Evolutionary conservation across 495 filamentous ascomycete genomes (phyloP).

Genomic region (Darksidea phi): DNA sequence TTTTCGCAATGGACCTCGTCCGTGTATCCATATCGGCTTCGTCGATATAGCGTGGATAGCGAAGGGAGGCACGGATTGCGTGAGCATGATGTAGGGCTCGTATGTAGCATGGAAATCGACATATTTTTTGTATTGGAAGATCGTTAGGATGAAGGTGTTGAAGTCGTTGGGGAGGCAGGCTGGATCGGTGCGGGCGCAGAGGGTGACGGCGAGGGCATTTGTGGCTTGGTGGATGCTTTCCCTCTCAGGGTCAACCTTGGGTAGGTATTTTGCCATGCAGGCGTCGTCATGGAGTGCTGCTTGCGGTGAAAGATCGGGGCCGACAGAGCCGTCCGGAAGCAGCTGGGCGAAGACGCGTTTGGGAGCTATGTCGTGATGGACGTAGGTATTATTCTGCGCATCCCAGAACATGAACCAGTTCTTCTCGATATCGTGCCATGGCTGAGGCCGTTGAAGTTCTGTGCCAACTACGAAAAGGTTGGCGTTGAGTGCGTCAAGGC

Average conservation of each 20-base stretch:
- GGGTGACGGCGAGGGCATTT: slow-evolving; percentile 54
- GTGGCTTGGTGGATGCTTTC: slow-evolving; percentile 58
- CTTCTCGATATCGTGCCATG: slow-evolving; percentile 50
- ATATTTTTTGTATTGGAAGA: slow-evolving; percentile 55
- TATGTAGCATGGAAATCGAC: slow-evolving; percentile 50
- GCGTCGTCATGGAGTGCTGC: slow-evolving; percentile 39
- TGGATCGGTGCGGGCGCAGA: slow-evolving; percentile 51
- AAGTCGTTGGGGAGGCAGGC: slow-evolving; percentile 42
- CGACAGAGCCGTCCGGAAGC: slow-evolving; percentile 44
- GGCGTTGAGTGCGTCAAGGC: slow-evolving; percentile 16
- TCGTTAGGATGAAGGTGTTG: slow-evolving; percentile 53
- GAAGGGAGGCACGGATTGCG: slow-evolving; percentile 49
- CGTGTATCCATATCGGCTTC: slow-evolving; percentile 55
- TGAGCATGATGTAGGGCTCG: slow-evolving; percentile 56
- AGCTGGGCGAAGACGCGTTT: slow-evolving; percentile 50
- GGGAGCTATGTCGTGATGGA: slow-evolving; percentile 53
- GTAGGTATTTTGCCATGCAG: slow-evolving; percentile 49
- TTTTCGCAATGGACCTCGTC: slow-evolving; percentile 34
- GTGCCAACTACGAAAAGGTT: slow-evolving; percentile 44
- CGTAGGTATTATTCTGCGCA: slow-evolving; percentile 45
- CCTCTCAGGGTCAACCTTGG: slow-evolving; percentile 30
- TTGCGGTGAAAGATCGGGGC: slow-evolving; percentile 43
- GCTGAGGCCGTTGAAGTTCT: slow-evolving; percentile 50
- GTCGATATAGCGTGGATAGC: slow-evolving; percentile 50
- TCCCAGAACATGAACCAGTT: slow-evolving; percentile 62